phyloP scores from a whole-genome alignment of 495 filamentous ascomycete genomes.

The Aspergillus homomorphus region DNA sequence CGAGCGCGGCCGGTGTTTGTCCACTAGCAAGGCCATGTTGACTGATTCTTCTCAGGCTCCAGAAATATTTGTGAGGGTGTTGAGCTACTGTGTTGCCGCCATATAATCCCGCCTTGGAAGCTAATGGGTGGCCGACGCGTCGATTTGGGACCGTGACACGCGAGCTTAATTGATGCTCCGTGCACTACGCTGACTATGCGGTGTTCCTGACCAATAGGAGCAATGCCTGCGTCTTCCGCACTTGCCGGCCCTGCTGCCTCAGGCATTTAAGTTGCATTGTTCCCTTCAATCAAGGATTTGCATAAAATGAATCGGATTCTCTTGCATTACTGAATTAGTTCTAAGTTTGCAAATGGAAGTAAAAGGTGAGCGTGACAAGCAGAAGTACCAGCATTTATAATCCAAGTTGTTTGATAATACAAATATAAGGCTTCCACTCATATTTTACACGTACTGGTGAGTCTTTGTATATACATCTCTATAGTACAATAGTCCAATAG shows the following conservation, averaged over 20 bases:
- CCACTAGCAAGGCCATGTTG: slow-evolving; percentile 78
- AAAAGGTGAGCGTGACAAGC: too few relatives aligned
- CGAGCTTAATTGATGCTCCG: slow-evolving; percentile 43
- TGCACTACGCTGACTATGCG: slow-evolving; percentile 22
- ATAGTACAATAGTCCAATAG: slow-evolving; percentile 11
- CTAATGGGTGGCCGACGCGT: slow-evolving; percentile 32
- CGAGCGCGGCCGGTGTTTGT: slow-evolving; percentile 87
- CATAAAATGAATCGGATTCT: too few relatives aligned
- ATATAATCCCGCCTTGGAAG: neutral
- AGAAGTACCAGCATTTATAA: too few relatives aligned
- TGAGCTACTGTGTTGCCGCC: neutral
- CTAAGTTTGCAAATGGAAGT: too few relatives aligned
- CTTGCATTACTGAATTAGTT: too few relatives aligned
- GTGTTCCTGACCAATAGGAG: neutral
- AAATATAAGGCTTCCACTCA: neutral
- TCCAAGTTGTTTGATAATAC: neutral
- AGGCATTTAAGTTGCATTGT: neutral
- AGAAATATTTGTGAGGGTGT: neutral
- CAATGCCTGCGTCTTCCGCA: neutral
- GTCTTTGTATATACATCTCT: slow-evolving; percentile 13
- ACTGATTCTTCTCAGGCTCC: neutral
- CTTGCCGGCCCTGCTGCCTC: neutral
- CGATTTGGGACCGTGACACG: slow-evolving; percentile 32
- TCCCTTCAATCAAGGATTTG: neutral
- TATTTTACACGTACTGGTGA: neutral